These are phyloP conservation scores for Thalassiosira livingstoniorum DNA, from an alignment of 352 stramenopile genomes.

Conservation along the genomic window DNA sequence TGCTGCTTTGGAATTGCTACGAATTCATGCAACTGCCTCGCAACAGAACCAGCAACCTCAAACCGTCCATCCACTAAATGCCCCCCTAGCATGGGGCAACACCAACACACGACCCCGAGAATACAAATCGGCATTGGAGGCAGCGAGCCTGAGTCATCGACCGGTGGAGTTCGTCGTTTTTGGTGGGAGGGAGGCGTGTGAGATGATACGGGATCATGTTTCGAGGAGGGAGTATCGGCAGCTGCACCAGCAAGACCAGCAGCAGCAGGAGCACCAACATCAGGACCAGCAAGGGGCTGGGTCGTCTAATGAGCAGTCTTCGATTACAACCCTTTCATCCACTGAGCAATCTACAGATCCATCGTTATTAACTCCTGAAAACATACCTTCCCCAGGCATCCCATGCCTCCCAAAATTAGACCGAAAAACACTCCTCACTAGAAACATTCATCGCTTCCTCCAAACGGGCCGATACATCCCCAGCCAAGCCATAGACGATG, in stretches of 20 bases:
- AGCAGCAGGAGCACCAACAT: too few relatives aligned
- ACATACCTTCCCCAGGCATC: too few relatives aligned
- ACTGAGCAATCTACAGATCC: too few relatives aligned
- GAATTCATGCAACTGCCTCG: slow-evolving; percentile 26
- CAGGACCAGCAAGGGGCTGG: too few relatives aligned
- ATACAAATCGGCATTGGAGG: slow-evolving; percentile 67
- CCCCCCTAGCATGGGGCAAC: slow-evolving; percentile 75
- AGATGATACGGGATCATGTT: slow-evolving; percentile 42
- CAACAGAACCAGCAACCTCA: not conserved
- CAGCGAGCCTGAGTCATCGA: slow-evolving; percentile 52
- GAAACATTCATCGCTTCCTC: slow-evolving; percentile 70
- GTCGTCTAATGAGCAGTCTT: too few relatives aligned
- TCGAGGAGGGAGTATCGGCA: slow-evolving; percentile 35
- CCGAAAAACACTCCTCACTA: slow-evolving; percentile 52
- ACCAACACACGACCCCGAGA: slow-evolving; percentile 75
- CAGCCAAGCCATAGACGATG: slow-evolving; percentile 64
- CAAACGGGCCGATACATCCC: slow-evolving; percentile 75
- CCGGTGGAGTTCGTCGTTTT: slow-evolving; percentile 76
- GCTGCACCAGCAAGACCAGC: too few relatives aligned
- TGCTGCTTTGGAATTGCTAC: slow-evolving; percentile 25
- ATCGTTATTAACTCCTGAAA: too few relatives aligned
- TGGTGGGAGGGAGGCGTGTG: slow-evolving; percentile 49
- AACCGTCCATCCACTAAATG: slow-evolving; percentile 22
- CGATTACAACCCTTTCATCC: too few relatives aligned
- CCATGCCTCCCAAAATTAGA: slow-evolving; percentile 54